Percentiles rank a stretch among this genome's conserved stretches.
phyloP scores from a whole-genome alignment of 495 filamentous ascomycete genomes.

The Penicillium turbatum region DNA sequence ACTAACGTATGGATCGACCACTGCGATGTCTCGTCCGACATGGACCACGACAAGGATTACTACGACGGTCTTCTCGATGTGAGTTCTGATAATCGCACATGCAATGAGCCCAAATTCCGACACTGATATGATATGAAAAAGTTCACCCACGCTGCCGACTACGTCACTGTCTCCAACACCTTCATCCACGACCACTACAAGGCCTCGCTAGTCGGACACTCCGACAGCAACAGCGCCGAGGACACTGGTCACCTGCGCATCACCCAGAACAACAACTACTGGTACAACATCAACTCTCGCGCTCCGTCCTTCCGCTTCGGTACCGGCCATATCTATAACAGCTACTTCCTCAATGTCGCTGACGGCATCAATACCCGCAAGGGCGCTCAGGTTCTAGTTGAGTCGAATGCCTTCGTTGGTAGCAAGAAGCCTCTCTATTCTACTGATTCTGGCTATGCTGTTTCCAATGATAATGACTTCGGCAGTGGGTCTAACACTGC shows the following conservation, averaged over 20 bases:
- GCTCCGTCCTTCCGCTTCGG: conserved; percentile 60
- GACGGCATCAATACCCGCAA: conserved; percentile 63
- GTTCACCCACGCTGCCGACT: conserved; percentile 48
- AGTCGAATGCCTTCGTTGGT: conserved; percentile 55
- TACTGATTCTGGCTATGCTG: conserved; percentile 51
- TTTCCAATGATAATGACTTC: conserved; percentile 53
- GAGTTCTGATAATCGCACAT: conserved; percentile 9
- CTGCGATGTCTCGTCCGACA: conserved; percentile 57
- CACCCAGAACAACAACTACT: conserved; percentile 62
- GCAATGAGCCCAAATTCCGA: background rate
- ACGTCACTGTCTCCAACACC: conserved; percentile 48
- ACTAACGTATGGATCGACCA: conserved; percentile 69
- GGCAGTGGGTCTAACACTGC: conserved; percentile 46
- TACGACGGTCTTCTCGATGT: conserved; percentile 66
- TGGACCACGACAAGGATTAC: conserved; percentile 56
- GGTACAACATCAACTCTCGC: conserved; percentile 57
- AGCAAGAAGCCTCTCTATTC: conserved; percentile 49
- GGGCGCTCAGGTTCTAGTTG: conserved; percentile 60
- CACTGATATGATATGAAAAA: background rate
- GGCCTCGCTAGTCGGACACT: conserved; percentile 58
- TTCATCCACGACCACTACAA: conserved; percentile 63
- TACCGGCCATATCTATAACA: conserved; percentile 53
- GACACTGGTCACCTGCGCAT: conserved; percentile 53
- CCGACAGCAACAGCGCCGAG: conserved; percentile 37
- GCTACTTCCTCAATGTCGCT: conserved; percentile 41